Base-by-base conservation (phyloP, 1,139 yeast species). In the Pneumocystis murina region DNA sequence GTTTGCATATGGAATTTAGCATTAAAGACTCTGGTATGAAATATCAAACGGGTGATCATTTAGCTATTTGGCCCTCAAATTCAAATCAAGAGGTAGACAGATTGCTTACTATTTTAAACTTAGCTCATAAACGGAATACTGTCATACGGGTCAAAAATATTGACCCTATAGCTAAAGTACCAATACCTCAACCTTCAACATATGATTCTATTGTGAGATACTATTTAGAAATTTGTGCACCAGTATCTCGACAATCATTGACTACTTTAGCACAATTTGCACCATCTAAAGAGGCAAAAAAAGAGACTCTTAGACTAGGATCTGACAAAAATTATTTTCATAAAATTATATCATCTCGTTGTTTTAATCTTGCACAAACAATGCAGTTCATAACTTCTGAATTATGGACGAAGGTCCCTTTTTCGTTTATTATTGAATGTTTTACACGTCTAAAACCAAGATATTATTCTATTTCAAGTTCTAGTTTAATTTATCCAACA, bases 21-120 rank as follows among this genome's bases (percentile, higher is more conserved):
- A 77, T 90, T 62, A 79, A 89, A 1, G 81, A 77, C 58, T 82
- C 94, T 3, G 86, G 87, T 71, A 78, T 92, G 72, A 84, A 86
- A 71, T 92, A 92, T 75, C 79, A 90, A 62, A 92, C 98, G 12
- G 98, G 98, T 74, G 98, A 92, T 74, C 98, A 92, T 75, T 77
- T 92, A 69, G 97, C 96, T 14, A 78, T 92, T 66, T 87, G 97
- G 95, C 92, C 97, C 57, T 88, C 94, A 58, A 92, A 92, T 75
- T 79, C 95, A 3, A 80, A 85, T 72, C 89, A 85, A 72, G 84
- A 87, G 71, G 85, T 90, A 59, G 79, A 77, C 24, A 78, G 79
- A 59, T 86, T 92, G 70, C 76, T 86, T 67, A 71, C 77, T 62
- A 84, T 87, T 10, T 82, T 91, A 68, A 86, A 82, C 54, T 78